Conservation (phyloP, 306 rosid genomes). For the Pachyrhizus erosus region DNA sequence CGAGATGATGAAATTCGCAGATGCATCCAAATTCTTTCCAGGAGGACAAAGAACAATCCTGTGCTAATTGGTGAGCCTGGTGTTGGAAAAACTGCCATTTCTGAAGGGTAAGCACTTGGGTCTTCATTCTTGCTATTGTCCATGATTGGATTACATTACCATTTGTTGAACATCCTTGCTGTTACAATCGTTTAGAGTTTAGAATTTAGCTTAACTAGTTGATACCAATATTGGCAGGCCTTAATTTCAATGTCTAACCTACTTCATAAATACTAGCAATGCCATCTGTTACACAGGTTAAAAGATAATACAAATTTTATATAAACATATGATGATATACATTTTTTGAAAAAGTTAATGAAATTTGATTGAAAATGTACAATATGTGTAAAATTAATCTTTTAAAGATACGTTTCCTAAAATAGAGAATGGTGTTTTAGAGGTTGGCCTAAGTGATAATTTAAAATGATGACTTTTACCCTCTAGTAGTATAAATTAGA, state of each 20-base stretch:
- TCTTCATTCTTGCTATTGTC: not conserved
- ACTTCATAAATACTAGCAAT: not conserved
- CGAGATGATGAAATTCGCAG: conserved; percentile 99
- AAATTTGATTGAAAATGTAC: not conserved
- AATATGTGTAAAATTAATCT: not conserved
- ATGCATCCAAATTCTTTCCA: conserved; percentile 96
- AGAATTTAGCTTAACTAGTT: not conserved
- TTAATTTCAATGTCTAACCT: not conserved
- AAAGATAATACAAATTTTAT: not conserved
- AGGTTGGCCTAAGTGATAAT: not conserved
- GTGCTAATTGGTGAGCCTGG: conserved; percentile 99
- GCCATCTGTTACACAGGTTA: not conserved
- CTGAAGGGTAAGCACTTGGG: conserved; percentile 79
- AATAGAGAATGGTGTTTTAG: not conserved
- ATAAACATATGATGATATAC: not conserved
- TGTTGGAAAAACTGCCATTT: conserved; percentile 97
- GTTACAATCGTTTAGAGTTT: not conserved
- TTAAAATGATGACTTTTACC: not conserved
- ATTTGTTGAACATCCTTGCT: not conserved
- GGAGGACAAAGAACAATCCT: conserved; percentile 99
- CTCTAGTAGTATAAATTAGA: not conserved
- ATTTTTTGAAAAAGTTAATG: not conserved
- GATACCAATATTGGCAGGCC: not conserved
- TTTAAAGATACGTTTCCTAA: not conserved
- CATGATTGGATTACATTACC: not conserved